A percentile compares a stretch with the other conserved stretches of the same genome.
phyloP scores from a whole-genome alignment of 2,329 filamentous ascomycete species.

The Colletotrichum sp. region DNA sequence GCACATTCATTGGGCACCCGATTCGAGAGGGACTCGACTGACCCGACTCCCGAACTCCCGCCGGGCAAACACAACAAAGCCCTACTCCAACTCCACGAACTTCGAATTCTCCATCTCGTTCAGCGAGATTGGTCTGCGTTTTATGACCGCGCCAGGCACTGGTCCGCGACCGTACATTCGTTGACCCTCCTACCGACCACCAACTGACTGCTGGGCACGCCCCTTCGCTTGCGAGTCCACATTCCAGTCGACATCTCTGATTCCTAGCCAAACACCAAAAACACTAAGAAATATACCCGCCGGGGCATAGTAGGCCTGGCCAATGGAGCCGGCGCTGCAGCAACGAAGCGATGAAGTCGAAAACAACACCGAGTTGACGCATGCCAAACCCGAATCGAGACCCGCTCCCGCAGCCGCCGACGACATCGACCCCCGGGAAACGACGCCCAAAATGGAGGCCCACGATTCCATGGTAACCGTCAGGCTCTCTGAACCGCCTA shows the following conservation, averaged over 20 bases:
- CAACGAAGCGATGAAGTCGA: constrained; percentile 16
- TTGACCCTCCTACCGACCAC: constrained; percentile 10
- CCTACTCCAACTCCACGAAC: neutral
- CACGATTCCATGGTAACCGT: constrained; percentile 82
- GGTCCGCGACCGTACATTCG: neutral
- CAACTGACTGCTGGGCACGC: neutral
- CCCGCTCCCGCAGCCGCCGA: neutral
- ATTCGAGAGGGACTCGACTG: neutral
- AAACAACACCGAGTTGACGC: constrained; percentile 16
- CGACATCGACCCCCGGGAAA: constrained; percentile 7
- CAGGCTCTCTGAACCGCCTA: constrained; percentile 68
- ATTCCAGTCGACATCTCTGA: constrained; percentile 11
- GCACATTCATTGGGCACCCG: constrained; percentile 1
- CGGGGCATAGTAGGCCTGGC: constrained; percentile 1
- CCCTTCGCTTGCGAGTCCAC: neutral
- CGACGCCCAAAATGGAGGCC: constrained; percentile 24
- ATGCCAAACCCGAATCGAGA: constrained; percentile 19
- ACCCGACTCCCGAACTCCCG: neutral
- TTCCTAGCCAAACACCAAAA: constrained; percentile 2
- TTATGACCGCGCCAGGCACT: constrained; percentile 2
- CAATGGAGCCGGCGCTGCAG: constrained; percentile 19
- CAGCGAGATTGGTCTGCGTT: constrained; percentile 12
- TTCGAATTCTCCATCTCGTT: neutral
- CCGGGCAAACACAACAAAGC: neutral
- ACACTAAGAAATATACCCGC: neutral